Evolutionary conservation across 2,329 filamentous ascomycete species (phyloP).

Genomic region (Sarocladium brachiariae): DNA sequence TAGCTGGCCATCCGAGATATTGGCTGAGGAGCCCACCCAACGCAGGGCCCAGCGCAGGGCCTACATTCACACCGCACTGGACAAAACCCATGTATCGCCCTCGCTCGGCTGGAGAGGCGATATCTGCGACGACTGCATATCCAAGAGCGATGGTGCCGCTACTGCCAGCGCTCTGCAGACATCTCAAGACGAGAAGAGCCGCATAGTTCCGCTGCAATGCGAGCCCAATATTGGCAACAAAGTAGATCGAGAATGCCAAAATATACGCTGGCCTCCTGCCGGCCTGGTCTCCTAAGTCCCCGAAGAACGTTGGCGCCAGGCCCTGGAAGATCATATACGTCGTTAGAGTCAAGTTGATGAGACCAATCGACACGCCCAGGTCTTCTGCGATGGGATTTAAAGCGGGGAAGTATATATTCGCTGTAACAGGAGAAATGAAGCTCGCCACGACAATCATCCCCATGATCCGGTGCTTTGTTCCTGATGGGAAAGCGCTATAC

Average conservation of each 20-base stretch:
- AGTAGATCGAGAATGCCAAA: conserved; percentile 49
- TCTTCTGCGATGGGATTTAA: conserved; percentile 32
- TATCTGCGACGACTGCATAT: conserved; percentile 65
- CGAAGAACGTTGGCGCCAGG: conserved; percentile 53
- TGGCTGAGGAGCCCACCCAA: conserved; percentile 58
- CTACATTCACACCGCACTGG: conserved; percentile 51
- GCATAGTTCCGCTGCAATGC: conserved; percentile 51
- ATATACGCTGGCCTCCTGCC: conserved; percentile 58
- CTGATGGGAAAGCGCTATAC: conserved; percentile 23
- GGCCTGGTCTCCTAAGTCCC: conserved; percentile 53
- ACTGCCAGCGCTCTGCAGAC: conserved; percentile 57
- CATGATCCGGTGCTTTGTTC: conserved; percentile 45
- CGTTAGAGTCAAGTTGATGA: conserved; percentile 46
- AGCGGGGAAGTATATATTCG: conserved; percentile 49
- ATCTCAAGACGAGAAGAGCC: conserved; percentile 53
- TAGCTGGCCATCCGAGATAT: conserved; percentile 59
- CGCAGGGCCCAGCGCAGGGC: conserved; percentile 49
- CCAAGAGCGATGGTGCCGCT: conserved; percentile 65
- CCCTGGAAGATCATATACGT: conserved; percentile 60
- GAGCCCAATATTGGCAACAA: conserved; percentile 52
- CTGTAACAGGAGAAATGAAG: conserved; percentile 51
- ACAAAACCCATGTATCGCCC: conserved; percentile 67
- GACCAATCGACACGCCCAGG: conserved; percentile 29
- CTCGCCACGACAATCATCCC: conserved; percentile 45
- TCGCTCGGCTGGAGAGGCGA: conserved; percentile 61